A percentile compares a stretch with the other conserved stretches of the same genome.
Conservation (phyloP, 306 rosid species). For the Cicer cuneatum region DNA sequence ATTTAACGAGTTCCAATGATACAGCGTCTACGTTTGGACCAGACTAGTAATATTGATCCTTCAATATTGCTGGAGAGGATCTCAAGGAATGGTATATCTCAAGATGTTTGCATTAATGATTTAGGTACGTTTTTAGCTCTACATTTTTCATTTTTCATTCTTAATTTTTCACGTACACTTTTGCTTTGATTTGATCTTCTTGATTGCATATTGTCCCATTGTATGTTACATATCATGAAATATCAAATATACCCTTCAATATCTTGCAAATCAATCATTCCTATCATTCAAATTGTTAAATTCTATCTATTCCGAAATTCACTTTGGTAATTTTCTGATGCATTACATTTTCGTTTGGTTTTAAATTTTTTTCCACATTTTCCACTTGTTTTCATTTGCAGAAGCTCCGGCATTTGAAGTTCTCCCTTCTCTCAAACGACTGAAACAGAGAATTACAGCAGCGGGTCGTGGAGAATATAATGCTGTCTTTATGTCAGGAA, state of each 20-base stretch:
- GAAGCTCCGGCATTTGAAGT: constrained; percentile 96
- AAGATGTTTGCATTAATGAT: constrained; percentile 87
- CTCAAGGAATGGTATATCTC: constrained; percentile 77
- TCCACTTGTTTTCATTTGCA: constrained; percentile 45
- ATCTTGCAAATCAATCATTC: constrained; percentile 38
- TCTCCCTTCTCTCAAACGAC: constrained; percentile 88
- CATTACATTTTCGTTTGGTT: constrained; percentile 20
- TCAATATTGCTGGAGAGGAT: constrained; percentile 75
- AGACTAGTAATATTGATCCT: constrained; percentile 75
- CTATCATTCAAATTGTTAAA: constrained; percentile 24
- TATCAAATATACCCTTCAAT: constrained; percentile 25
- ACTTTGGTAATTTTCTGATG: constrained; percentile 29
- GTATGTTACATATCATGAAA: constrained; percentile 13
- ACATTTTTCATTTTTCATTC: constrained; percentile 1
- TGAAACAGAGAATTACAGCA: constrained; percentile 81
- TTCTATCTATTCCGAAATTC: constrained; percentile 30
- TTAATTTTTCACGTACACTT: neutral
- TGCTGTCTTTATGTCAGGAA: constrained; percentile 98
- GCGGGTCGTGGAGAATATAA: constrained; percentile 87
- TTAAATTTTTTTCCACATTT: neutral
- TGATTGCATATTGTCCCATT: neutral
- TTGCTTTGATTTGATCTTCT: constrained; percentile 35
- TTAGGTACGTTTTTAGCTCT: constrained; percentile 62
- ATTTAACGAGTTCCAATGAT: constrained; percentile 39
- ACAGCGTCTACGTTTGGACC: constrained; percentile 75